Evolutionary conservation across 257 asterid genomes (phyloP), one percentile per base, ranked within the genome.

Genomic region (Voacanga thouarsii): DNA sequence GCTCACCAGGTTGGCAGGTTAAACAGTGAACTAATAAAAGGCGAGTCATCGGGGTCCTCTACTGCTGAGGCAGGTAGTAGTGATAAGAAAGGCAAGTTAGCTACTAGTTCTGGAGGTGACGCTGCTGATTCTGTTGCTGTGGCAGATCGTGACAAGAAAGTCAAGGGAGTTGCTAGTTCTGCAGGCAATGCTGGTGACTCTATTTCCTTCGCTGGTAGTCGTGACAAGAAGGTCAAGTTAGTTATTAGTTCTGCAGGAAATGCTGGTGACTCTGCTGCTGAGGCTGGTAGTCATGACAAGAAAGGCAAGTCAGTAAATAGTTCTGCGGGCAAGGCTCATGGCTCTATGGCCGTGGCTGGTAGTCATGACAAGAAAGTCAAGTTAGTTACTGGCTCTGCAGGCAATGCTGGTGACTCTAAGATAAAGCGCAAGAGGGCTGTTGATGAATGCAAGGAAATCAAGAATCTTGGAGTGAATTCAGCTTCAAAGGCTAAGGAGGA

Each of bases 361-460:
- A 80, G 88, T 49, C 77, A 23, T 28, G 92, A 84, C 59, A 75
- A 44, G 76, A 78, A 72, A 75, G 77, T 71, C 80, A 84, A 60
- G 81, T 68, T 80, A 65, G 78, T 28, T 43, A 66, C 84, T 33
- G 19, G 65, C 82, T 81, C 87, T 45, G 82, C 80, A 1, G 79
- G 77, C 39, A 84, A 75, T 14, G 72, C 83, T 71, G 83, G 82
- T 73, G 78, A 76, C 71, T 82, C 86, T 41, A 82, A 83, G 84
- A 77, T 65, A 23, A 87, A 88, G 81, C 81, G 75, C 83, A 86
- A 86, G 78, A 81, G 66, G 68, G 89, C 59, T 75, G 81, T 71
- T 68, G 87, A 78, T 21, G 86, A 85, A 75, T 82, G 79, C 55
- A 83, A 82, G 83, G 90, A 75, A 78, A 68, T 68, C 56, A 84